phyloP scores from a whole-genome alignment of 768 basidiomycete species.

The Lactarius indigo region DNA sequence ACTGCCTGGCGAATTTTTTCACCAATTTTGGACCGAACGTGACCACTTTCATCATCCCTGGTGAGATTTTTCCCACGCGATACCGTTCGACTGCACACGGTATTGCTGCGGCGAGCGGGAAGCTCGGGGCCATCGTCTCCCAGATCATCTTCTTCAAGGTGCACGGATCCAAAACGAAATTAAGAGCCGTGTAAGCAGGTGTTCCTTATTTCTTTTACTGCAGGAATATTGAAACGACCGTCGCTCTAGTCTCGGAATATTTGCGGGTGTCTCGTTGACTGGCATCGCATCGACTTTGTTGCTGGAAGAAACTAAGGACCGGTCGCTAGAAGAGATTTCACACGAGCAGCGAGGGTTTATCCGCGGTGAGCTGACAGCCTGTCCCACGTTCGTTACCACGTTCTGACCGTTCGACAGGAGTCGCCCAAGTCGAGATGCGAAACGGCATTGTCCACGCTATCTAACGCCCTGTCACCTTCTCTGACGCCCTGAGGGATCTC shows the following conservation, averaged over 20 bases:
- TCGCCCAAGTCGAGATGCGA: neutral
- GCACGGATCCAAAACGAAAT: constrained; percentile 19
- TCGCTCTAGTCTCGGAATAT: constrained; percentile 37
- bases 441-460: neutral
- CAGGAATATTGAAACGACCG: neutral
- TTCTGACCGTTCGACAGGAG: constrained; percentile 3
- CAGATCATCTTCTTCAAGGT: constrained; percentile 36
- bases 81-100: constrained; percentile 44
- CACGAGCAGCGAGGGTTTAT: constrained; percentile 34
- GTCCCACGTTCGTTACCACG: neutral
- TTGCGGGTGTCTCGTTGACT: constrained; percentile 43
- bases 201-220: neutral
- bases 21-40: constrained; percentile 44
- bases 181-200: constrained; percentile 34
- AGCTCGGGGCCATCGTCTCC: constrained; percentile 43
- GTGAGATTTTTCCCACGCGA: constrained; percentile 44
- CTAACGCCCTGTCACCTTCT: neutral
- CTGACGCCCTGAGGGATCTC: neutral
- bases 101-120: constrained; percentile 42
- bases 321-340: constrained; percentile 35
- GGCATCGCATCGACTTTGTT: constrained; percentile 41
- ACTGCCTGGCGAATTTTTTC: constrained; percentile 41
- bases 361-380: neutral
- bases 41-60: constrained; percentile 44
- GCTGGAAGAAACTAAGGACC: constrained; percentile 41